These are phyloP conservation scores for Tillandsia leiboldiana DNA, from an alignment of 176 grass and related monocot species.

Conservation along the genomic window DNA sequence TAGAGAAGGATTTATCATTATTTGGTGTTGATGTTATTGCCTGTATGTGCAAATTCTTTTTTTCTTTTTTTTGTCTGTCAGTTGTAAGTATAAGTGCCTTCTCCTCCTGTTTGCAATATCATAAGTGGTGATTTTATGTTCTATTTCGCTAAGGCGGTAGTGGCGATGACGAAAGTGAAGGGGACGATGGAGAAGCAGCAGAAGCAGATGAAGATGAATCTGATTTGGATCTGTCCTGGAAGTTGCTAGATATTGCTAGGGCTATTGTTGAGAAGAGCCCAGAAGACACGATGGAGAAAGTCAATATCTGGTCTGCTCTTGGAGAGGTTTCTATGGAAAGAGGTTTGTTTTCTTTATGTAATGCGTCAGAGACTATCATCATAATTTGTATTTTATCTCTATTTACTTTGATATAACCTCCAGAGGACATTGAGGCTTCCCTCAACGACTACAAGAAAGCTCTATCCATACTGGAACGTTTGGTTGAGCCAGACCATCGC, in stretches of 20 bases:
- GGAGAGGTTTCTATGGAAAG: slow-evolving; percentile 91
- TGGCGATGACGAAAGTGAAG: slow-evolving; percentile 41
- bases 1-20: no score
- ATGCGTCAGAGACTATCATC: neutral
- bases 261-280: slow-evolving; percentile 69
- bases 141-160: slow-evolving; percentile 43
- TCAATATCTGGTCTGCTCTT: slow-evolving; percentile 74
- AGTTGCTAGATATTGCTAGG: slow-evolving; percentile 97
- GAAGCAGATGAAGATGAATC: slow-evolving; percentile 83
- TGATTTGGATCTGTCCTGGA: slow-evolving; percentile 93
- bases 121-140: neutral
- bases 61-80: neutral
- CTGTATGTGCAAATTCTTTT: neutral
- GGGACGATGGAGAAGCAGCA: slow-evolving; percentile 51
- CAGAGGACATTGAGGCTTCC: slow-evolving; percentile 91
- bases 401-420: slow-evolving; percentile 21
- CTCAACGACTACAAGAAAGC: slow-evolving; percentile 83
- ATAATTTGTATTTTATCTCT: neutral
- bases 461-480: slow-evolving; percentile 58
- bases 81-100: neutral
- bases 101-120: neutral
- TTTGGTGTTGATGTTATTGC: neutral
- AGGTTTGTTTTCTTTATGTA: slow-evolving; percentile 29
- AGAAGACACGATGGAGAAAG: slow-evolving; percentile 68
- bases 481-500: slow-evolving; percentile 73